Base-by-base conservation (phyloP, 306 rosid genomes). In the Prunus campanulata region DNA sequence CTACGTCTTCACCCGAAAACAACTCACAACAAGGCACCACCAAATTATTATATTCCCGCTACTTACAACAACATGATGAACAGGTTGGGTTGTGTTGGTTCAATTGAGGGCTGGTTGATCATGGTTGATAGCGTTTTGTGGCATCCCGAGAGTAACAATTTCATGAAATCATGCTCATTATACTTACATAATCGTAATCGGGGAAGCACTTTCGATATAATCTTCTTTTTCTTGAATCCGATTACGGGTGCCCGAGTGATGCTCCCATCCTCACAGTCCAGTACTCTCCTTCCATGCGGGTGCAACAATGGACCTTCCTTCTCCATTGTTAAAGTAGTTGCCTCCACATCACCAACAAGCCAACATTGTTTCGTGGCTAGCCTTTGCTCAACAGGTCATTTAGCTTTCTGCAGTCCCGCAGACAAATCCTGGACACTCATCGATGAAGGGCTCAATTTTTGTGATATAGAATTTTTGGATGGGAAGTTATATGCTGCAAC, bases 351-450 rank as follows among this genome's bases (percentile, higher is more conserved):
- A 51, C 46, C 48, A 19, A 25, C 22, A 4, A 18, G 42, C 18
- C 74, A 14, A 11, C 10, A 30, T 20, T 51, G 19, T 13, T 32
- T 70, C 30, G 29, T 51, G 74, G 71, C 30, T 44, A 49, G 30
- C n/a, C 2, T 18, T 8, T 44, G 12, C 52, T 10, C 18, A 11
- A 6, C 11, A 0, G 49, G 18, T 3, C 10, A 22, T 27, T 19
- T 52, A 19, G 46, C 63, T 30, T 71, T 25, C 10, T 71, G 49
- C n/a, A 11, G 63, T 7, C 64, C 30, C 0, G 11, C 16, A 3
- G 75, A 71, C 22, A 4, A 71, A 54, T 29, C 63, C 52, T 71
- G 64, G 75, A 71, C 32, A 29, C 5, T 10, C 7, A 32, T 71
- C 11, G 25, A 18, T 1, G 48, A 18, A 52, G 48, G 9, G 7